Percentiles rank a stretch among this genome's conserved stretches.
phyloP scores from a whole-genome alignment of 2,329 filamentous ascomycete species.

The Colletotrichum falcatum region DNA sequence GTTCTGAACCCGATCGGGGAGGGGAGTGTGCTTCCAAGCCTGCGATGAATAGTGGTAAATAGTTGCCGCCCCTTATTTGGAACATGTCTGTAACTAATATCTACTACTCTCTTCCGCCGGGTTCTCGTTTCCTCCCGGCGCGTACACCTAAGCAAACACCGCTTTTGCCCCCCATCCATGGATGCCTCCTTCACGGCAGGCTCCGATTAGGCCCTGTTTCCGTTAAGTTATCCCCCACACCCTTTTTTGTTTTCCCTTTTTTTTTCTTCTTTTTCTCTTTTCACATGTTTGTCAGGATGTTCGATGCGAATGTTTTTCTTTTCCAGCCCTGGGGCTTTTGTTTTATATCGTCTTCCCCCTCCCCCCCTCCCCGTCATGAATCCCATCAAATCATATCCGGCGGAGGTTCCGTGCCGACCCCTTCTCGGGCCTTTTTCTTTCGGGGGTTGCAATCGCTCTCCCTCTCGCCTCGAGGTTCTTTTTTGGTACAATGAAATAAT shows the following conservation, averaged over 20 bases:
- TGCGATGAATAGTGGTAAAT: not conserved
- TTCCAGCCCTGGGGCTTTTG: not conserved
- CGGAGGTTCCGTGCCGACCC: slow-evolving; percentile 13
- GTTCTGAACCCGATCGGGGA: not conserved
- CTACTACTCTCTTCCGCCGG: not conserved
- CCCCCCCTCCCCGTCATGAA: not conserved
- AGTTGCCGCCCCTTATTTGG: not conserved
- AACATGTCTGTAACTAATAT: not conserved
- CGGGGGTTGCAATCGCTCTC: not conserved
- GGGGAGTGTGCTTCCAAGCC: not conserved
- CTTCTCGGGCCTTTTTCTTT: too few relatives aligned
- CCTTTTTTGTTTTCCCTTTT: not conserved
- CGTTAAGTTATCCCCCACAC: not conserved
- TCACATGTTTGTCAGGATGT: too few relatives aligned
- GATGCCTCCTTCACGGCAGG: too few relatives aligned
- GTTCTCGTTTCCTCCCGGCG: too few relatives aligned
- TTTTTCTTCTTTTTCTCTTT: not conserved
- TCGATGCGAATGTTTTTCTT: not conserved
- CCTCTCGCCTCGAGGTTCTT: slow-evolving; percentile 18
- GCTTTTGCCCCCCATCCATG: too few relatives aligned
- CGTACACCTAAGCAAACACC: too few relatives aligned
- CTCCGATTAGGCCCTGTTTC: not conserved
- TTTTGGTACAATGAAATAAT: slow-evolving; percentile 33
- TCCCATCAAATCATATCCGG: slow-evolving; percentile 27
- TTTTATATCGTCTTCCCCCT: not conserved